A percentile compares a stretch with the other conserved stretches of the same genome.
Conservation (phyloP, 2,329 filamentous ascomycete species). For the Clonostachys rosea region DNA sequence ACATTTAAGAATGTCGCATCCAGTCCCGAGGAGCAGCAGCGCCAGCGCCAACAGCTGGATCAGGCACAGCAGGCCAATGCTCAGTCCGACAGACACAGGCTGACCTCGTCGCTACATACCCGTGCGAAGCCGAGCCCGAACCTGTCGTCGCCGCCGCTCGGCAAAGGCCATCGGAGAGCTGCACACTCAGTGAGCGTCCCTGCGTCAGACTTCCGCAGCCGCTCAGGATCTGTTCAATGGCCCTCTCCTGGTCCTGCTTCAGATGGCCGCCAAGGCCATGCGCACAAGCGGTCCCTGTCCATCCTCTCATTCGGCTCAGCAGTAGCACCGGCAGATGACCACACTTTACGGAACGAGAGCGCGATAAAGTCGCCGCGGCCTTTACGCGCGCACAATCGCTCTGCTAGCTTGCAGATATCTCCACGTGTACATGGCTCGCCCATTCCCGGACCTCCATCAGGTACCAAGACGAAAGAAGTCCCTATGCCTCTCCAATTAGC, state of each 20-base stretch:
- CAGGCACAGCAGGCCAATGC: slow-evolving; percentile 11
- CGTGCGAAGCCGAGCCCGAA: slow-evolving; percentile 35
- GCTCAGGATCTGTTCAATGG: slow-evolving; percentile 44
- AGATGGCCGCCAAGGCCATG: slow-evolving; percentile 38
- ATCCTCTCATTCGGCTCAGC: slow-evolving; percentile 71
- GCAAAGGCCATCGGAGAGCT: slow-evolving; percentile 57
- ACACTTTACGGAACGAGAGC: slow-evolving; percentile 34
- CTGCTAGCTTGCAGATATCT: slow-evolving; percentile 73
- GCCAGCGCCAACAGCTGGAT: slow-evolving; percentile 10
- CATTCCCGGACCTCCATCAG: slow-evolving; percentile 30
- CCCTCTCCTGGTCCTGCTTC: slow-evolving; percentile 19
- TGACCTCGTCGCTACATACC: slow-evolving; percentile 35
- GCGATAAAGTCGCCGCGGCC: slow-evolving; percentile 37
- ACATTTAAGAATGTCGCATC: slow-evolving; percentile 85
- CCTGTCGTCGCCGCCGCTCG: slow-evolving; percentile 30
- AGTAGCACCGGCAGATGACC: slow-evolving; percentile 18
- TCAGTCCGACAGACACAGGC: slow-evolving; percentile 26
- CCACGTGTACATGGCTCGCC: slow-evolving; percentile 32
- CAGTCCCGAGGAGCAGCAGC: slow-evolving; percentile 25
- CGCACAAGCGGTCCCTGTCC: slow-evolving; percentile 73
- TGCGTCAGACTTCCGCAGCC: slow-evolving; percentile 34
- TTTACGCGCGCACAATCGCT: slow-evolving; percentile 65
- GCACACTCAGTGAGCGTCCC: slow-evolving; percentile 60
- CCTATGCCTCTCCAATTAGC: no score
- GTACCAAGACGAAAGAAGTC: slow-evolving; percentile 14